phyloP scores from a whole-genome alignment of 2,329 filamentous ascomycete genomes.

The Cryoendolithus antarcticus region DNA sequence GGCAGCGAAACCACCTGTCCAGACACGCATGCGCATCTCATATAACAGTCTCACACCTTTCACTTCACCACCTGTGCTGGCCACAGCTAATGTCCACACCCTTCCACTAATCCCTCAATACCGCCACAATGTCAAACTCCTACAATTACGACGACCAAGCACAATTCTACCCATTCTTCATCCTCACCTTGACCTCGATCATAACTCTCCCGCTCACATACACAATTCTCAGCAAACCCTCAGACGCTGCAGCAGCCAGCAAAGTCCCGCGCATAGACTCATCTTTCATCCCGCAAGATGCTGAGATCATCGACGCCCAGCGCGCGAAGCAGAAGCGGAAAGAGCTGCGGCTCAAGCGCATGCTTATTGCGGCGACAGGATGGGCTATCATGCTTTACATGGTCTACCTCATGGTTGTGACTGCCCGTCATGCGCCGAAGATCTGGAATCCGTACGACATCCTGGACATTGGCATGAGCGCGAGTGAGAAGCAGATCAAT shows the following conservation, averaged over 20 bases:
- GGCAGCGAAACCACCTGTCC: too few relatives aligned
- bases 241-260: conserved; percentile 60
- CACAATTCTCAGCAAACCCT: conserved; percentile 64
- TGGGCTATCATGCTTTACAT: conserved; percentile 81
- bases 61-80: too few relatives aligned
- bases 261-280: conserved; percentile 73
- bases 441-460: conserved; percentile 98
- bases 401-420: conserved; percentile 78
- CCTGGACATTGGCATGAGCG: conserved; percentile 68
- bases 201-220: conserved; percentile 86
- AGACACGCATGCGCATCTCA: too few relatives aligned
- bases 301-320: conserved; percentile 68
- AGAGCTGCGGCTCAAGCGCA: conserved; percentile 78
- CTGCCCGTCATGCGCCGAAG: conserved; percentile 57
- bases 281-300: conserved; percentile 70
- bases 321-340: conserved; percentile 79
- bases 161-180: conserved; percentile 98
- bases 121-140: conserved; percentile 66
- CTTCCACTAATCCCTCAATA: too few relatives aligned
- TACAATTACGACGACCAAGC: conserved; percentile 98
- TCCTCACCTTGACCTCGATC: conserved; percentile 77
- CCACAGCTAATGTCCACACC: too few relatives aligned
- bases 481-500: conserved; percentile 84
- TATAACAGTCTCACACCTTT: too few relatives aligned
- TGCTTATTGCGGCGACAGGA: conserved; percentile 60